Evolutionary conservation across 108 stramenopile genomes (phyloP).

Genomic region (Cyclotella cryptica): DNA sequence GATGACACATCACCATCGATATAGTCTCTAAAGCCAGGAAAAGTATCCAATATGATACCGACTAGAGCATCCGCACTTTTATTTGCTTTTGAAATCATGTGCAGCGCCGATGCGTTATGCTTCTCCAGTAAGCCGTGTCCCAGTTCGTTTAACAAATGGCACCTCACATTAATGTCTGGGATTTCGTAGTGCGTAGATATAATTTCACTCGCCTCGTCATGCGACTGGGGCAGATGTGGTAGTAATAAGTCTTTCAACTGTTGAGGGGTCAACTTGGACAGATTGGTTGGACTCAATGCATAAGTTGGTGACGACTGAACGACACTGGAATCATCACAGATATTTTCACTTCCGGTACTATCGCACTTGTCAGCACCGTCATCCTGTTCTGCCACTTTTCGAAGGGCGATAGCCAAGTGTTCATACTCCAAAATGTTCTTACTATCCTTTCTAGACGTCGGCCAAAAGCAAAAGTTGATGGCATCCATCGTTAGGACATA

Average conservation of each 20-base stretch:
- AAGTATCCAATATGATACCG: constrained; percentile 59
- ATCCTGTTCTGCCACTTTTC: constrained; percentile 72
- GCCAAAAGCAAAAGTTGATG: constrained; percentile 97
- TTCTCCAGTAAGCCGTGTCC: constrained; percentile 60
- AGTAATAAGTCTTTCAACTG: constrained; percentile 52
- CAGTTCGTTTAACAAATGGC: constrained; percentile 78
- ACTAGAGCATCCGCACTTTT: constrained; percentile 68
- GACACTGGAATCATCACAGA: not conserved
- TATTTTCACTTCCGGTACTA: not conserved
- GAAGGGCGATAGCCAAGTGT: constrained; percentile 81
- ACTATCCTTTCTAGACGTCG: constrained; percentile 29
- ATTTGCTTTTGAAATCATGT: constrained; percentile 66
- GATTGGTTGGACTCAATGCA: constrained; percentile 63
- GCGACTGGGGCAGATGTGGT: constrained; percentile 46
- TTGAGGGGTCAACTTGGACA: constrained; percentile 58
- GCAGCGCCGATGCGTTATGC: constrained; percentile 67
- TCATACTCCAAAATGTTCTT: constrained; percentile 86
- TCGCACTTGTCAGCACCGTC: constrained; percentile 37
- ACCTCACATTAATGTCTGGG: constrained; percentile 67
- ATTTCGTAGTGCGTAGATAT: constrained; percentile 33
- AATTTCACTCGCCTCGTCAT: not conserved
- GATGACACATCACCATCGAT: constrained; percentile 15
- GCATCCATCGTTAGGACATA: constrained; percentile 92
- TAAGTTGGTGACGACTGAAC: constrained; percentile 50
- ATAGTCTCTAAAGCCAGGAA: constrained; percentile 90